Base-by-base conservation (phyloP, 2,329 filamentous ascomycete genomes). In the Zelopaecilomyces penicillatus region DNA sequence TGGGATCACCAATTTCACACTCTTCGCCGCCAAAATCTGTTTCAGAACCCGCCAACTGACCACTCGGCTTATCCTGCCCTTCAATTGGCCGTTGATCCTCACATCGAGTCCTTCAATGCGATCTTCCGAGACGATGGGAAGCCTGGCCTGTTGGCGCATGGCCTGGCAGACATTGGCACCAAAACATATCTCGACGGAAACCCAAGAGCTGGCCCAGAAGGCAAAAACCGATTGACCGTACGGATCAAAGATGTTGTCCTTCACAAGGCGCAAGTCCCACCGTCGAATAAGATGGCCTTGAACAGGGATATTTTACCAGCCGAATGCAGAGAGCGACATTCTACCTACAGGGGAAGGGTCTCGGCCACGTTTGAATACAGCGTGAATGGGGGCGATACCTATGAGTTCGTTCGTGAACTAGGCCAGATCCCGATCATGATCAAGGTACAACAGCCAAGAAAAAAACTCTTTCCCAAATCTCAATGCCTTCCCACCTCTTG, bases 51-150 rank as follows among this genome's bases (percentile, higher is more conserved):
- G 12, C 91, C 93, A 0, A 84, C 79, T 58, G 90, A 97, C 62
- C 84, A 80, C 55, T 85, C 85, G 7, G 88, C 91, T 47, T 97
- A 95, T 60, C 93, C 93, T 10, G 78, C 85, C 26, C 79, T 98
- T 39, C 84, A 90, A 57, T 78, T 78, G 49, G 87, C 91, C n/a
- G 82, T 97, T 48, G 76, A 86, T 53, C 93, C 93, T 41, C 93
- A 98, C 65, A 85, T 97, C 56, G 83, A 96, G 59, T 93, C 93
- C 5, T 98, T 96, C 78, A 95, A 98, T 71, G 82, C 82, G 42
- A 75, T 97, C 39, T 94, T 96, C 61, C 78, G 82, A 30, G 73
- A 76, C 46, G 76, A 83, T 65, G 87, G 86, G 41, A 67, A 65
- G 51, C 63, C 61, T 10, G 65, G 71, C 37, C 62, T 81, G 46